Evolutionary conservation across 805 yeast species (phyloP), one percentile per base, ranked within the genome.

Genomic region (Ogataea allantospora): DNA sequence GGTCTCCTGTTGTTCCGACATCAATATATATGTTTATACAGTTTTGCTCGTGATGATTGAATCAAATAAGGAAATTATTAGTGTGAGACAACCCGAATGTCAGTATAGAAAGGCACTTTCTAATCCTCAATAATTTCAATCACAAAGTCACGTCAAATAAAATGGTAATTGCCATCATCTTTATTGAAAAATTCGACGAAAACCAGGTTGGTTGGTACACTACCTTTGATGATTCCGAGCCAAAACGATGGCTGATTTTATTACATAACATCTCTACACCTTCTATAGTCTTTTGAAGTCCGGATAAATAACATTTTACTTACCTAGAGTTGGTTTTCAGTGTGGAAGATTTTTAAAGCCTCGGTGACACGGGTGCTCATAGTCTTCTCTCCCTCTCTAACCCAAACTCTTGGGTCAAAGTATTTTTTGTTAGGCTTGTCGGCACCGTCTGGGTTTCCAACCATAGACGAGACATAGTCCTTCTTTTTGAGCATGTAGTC

Each of bases 331-430:
- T 75, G 79, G 66, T 67, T 68, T 63, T 75, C 71, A 57, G 95
- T 75, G 76, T 82, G 88, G 95, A 93, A 93, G 65, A 86, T 73
- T 35, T 69, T 74, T 66, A 93, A 76, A 60, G 95, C 95, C 67
- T 80, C 83, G 47, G 84, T 55, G 62, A 93, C 76, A 82, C 97
- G 87, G 55, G 68, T 71, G 54, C 80, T 55, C 97, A 93, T 91
- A 65, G 97, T 88, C 88, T 88, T 88, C 80, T 93, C 99, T 79
- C 99, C 98, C 76, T 91, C 98, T 80, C 98, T 89, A 55, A 93
- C 97, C 99, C 99, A 93, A 71, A 89, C 98, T 83, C 99, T 91
- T 75, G 99, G 99, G 76, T 93, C 99, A 67, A 88, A 93, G 88
- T 74, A 88, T 78, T 93, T 93, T 89, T 93, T 93, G 91, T 93